Percentiles rank a stretch among this genome's conserved stretches.
Evolutionary conservation across 1,139 yeast species (phyloP).

Genomic region (Hyphopichia buzzinii): DNA sequence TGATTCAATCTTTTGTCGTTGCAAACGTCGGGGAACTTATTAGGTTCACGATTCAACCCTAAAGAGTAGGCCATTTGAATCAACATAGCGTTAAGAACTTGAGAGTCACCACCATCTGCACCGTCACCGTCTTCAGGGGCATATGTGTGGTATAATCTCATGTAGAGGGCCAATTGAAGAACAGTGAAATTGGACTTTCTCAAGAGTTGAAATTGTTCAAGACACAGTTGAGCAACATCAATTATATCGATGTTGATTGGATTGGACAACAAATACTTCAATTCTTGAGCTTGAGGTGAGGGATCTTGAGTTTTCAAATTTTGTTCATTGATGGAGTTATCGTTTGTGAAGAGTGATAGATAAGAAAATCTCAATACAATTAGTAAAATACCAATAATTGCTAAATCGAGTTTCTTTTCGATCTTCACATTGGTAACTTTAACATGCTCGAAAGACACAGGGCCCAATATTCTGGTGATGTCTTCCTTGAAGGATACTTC

Average conservation of each 20-base stretch:
- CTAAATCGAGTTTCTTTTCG: slow-evolving; percentile 30
- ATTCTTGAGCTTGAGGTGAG: slow-evolving; percentile 19
- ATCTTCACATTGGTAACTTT: slow-evolving; percentile 19
- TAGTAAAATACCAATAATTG: slow-evolving; percentile 28
- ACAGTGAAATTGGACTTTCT: slow-evolving; percentile 42
- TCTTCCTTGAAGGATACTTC: slow-evolving; percentile 22
- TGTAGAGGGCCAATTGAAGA: slow-evolving; percentile 45
- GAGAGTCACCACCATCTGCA: slow-evolving; percentile 49
- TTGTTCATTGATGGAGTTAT: slow-evolving; percentile 27
- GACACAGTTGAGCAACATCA: slow-evolving; percentile 36
- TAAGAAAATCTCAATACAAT: slow-evolving; percentile 28
- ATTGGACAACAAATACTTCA: slow-evolving; percentile 26
- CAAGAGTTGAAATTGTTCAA: slow-evolving; percentile 36
- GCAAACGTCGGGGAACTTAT: slow-evolving; percentile 18
- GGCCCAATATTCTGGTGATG: slow-evolving; percentile 23
- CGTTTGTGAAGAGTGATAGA: slow-evolving; percentile 30
- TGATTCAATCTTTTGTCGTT: slow-evolving; percentile 25
- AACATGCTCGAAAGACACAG: slow-evolving; percentile 13
- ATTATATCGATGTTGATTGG: slow-evolving; percentile 32
- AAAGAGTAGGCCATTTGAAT: slow-evolving; percentile 40
- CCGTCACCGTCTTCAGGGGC: slow-evolving; percentile 54
- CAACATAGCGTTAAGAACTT: slow-evolving; percentile 34
- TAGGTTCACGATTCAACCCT: slow-evolving; percentile 48
- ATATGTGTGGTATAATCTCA: slow-evolving; percentile 35
- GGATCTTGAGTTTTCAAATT: slow-evolving; percentile 22